These are phyloP conservation scores for Vitellaria paradoxa DNA, from an alignment of 179 eudicot species.

Conservation along the genomic window DNA sequence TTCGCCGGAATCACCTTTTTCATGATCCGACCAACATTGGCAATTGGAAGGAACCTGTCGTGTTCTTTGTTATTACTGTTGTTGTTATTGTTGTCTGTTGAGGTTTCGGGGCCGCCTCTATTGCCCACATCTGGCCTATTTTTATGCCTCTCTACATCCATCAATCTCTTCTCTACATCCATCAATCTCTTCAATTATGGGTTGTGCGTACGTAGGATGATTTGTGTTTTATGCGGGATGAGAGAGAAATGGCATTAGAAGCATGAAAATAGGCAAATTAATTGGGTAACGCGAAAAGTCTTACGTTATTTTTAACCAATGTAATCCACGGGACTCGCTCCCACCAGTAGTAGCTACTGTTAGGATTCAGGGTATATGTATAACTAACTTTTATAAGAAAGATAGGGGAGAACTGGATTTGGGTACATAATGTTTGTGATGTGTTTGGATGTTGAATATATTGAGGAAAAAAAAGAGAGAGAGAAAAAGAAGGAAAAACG, in stretches of 20 bases:
- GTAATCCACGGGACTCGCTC: constrained; percentile 38
- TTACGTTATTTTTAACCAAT: constrained; percentile 25
- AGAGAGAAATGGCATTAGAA: constrained; percentile 29
- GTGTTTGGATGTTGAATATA: too few species aligned
- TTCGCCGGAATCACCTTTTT: constrained; percentile 33
- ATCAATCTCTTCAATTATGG: not conserved
- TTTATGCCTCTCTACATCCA: constrained; percentile 26
- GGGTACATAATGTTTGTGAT: not conserved
- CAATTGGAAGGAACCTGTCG: not conserved
- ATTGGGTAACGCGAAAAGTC: constrained; percentile 20
- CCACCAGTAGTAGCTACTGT: constrained; percentile 12
- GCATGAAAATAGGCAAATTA: constrained; percentile 46
- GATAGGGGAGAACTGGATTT: not conserved
- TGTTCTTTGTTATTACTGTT: constrained; percentile 23
- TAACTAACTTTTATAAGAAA: constrained; percentile 1
- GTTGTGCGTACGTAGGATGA: not conserved
- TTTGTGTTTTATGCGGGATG: not conserved
- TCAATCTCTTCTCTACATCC: constrained; percentile 20
- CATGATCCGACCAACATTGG: constrained; percentile 16
- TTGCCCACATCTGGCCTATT: constrained; percentile 15
- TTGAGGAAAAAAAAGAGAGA: not conserved
- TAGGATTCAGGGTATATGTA: not conserved
- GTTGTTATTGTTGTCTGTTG: constrained; percentile 10
- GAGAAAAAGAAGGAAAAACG: not conserved
- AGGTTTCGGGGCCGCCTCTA: constrained; percentile 33